Evolutionary conservation across 257 asterid genomes (phyloP), one percentile per base, ranked within the genome.

Genomic region (Capsicum pubescens): DNA sequence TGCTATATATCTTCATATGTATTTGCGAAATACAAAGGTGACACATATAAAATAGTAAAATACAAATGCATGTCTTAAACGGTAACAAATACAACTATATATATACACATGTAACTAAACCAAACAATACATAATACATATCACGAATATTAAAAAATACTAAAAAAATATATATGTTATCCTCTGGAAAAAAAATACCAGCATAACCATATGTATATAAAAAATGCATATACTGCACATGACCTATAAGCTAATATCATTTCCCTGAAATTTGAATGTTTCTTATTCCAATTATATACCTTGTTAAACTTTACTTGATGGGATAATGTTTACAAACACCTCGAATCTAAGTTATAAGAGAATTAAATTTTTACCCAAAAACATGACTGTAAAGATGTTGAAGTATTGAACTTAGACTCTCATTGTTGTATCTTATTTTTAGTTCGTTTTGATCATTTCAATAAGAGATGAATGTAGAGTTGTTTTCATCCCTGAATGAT

Each of bases 281-380:
- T 52, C 42, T 76, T 26, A 13, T 15, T 76, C 52, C 81, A 76
- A 17, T 55, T 76, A 61, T 63, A 52, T 76, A 48, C 60, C n/a
- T 13, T 54, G 7, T 76, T 21, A 50, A 74, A 50, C 44, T 26
- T 76, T 26, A 54, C 12, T 76, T 76, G 12, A 66, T 36, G 8
- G 32, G 72, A 32, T 35, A 32, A 26, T 66, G 6, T 66, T 36
- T 32, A 36, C 46, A 32, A 12, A 66, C 8, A 36, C 72, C 72
- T 32, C 2, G 72, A 13, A 59, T 11, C 57, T 17, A 71, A 71
- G 57, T 46, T 46, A 71, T 46, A 44, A 46, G 32, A 21, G 36
- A 44, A 44, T n/a, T 71, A 15, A 6, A 44, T 44, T 71, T 63
- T 46, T 46, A 44, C 79, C 36, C 79, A n/a, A 21, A 70, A 10